These are phyloP conservation scores for Rubus parviflorus DNA, from an alignment of 306 rosid species.

Conservation along the genomic window DNA sequence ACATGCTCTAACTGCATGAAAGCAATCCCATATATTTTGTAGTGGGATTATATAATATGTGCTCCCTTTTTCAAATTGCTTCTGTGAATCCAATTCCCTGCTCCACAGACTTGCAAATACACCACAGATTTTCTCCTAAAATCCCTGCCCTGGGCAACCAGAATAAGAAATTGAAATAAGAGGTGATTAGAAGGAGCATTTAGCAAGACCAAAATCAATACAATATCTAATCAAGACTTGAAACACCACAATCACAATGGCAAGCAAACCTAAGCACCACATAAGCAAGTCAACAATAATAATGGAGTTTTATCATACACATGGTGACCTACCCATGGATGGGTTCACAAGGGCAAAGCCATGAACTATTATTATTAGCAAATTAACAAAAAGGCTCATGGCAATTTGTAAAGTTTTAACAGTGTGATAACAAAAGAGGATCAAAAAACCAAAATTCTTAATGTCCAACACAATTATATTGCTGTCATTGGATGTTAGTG, in stretches of 20 bases:
- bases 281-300: not conserved
- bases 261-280: not conserved
- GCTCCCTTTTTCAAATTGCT: no score
- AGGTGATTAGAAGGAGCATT: not conserved
- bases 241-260: not conserved
- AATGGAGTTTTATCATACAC: not conserved
- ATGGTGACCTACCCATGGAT: not conserved
- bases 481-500: conserved; percentile 16
- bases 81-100: conserved; percentile 24
- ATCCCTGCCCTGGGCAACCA: not conserved
- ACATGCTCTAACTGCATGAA: no score
- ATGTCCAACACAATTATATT: not conserved
- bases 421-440: not conserved
- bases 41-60: no score
- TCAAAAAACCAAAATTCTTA: not conserved
- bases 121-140: not conserved
- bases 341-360: not conserved
- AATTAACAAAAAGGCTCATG: conserved; percentile 21
- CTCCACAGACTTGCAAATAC: conserved; percentile 1
- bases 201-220: not conserved
- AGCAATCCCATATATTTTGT: no score
- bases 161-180: not conserved
- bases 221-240: not conserved
- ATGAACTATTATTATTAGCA: conserved; percentile 1
- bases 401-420: conserved; percentile 33